phyloP scores from a whole-genome alignment of 2,329 filamentous ascomycete genomes.

The Pseudocercospora crystallina region DNA sequence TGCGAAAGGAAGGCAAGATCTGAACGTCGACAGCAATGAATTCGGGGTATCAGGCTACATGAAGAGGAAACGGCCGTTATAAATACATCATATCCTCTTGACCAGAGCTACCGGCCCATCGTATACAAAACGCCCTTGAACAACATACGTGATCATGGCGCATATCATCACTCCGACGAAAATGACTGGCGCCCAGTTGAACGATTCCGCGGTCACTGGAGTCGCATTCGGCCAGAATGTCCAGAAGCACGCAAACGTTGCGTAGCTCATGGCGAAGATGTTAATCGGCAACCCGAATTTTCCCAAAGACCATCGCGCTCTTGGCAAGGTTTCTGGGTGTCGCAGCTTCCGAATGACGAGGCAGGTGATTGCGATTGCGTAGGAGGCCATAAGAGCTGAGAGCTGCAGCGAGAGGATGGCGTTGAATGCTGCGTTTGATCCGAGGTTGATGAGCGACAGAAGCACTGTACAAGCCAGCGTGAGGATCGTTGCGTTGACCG shows the following conservation, averaged over 20 bases:
- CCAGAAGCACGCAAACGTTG: slow-evolving; percentile 23
- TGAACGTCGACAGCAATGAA: slow-evolving; percentile 14
- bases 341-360: slow-evolving; percentile 20
- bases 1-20: slow-evolving; percentile 50
- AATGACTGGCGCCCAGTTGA: slow-evolving; percentile 24
- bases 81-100: slow-evolving; percentile 13
- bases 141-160: slow-evolving; percentile 22
- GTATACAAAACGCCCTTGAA: slow-evolving; percentile 20
- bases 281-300: slow-evolving; percentile 16
- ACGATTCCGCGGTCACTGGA: slow-evolving; percentile 13
- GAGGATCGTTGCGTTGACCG: slow-evolving; percentile 20
- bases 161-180: slow-evolving; percentile 16
- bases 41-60: not conserved
- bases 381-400: slow-evolving; percentile 23
- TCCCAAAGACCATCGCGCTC: slow-evolving; percentile 26
- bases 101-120: slow-evolving; percentile 21
- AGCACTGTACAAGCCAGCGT: slow-evolving; percentile 18
- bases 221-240: slow-evolving; percentile 23
- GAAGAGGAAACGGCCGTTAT: not conserved
- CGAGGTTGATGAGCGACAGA: slow-evolving; percentile 23
- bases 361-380: slow-evolving; percentile 25
- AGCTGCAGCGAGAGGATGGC: slow-evolving; percentile 22
- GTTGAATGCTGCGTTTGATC: slow-evolving; percentile 24
- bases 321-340: slow-evolving; percentile 21
- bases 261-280: slow-evolving; percentile 15